phyloP scores from a whole-genome alignment of 202 grass and related monocot species.

The Tripidium arundinaceum region DNA sequence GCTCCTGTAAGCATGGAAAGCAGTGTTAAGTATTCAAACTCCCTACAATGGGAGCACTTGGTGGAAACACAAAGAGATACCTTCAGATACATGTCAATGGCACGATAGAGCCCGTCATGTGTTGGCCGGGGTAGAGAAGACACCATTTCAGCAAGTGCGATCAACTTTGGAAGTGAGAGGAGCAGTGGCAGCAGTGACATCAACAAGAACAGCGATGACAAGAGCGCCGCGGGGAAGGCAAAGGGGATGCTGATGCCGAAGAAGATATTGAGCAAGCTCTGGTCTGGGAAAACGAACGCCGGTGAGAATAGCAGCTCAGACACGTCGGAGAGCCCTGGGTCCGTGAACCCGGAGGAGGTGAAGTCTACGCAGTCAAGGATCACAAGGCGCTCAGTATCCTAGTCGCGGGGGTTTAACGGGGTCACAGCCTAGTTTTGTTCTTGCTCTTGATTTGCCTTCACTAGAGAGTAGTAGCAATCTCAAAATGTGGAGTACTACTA shows the following conservation, averaged over 20 bases:
- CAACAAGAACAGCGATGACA: slow-evolving; percentile 9
- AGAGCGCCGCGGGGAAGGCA: slow-evolving; percentile 15
- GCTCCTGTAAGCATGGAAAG: slow-evolving; percentile 54
- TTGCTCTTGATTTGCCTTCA: slow-evolving; percentile 10
- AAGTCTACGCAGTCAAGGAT: slow-evolving; percentile 64
- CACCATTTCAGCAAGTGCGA: slow-evolving; percentile 71
- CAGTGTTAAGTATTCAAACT: not conserved
- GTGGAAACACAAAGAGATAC: slow-evolving; percentile 35
- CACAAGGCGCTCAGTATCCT: slow-evolving; percentile 51
- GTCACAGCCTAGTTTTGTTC: slow-evolving; percentile 26
- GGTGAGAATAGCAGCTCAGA: slow-evolving; percentile 81
- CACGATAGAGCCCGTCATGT: slow-evolving; percentile 85
- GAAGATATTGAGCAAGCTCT: slow-evolving; percentile 91
- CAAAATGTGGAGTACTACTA: slow-evolving; percentile 22
- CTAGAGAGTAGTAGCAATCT: slow-evolving; percentile 10
- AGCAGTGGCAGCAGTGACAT: slow-evolving; percentile 62
- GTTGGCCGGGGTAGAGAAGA: slow-evolving; percentile 45
- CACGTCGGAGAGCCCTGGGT: slow-evolving; percentile 76
- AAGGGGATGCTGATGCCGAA: slow-evolving; percentile 63
- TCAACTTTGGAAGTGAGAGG: slow-evolving; percentile 76
- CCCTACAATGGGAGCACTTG: not conserved
- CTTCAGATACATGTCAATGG: slow-evolving; percentile 98
- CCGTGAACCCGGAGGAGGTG: slow-evolving; percentile 57
- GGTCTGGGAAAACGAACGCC: slow-evolving; percentile 59
- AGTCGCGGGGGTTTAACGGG: not conserved